Evolutionary conservation across 176 grass and related monocot species (phyloP).

Genomic region (Paspalum notatum): DNA sequence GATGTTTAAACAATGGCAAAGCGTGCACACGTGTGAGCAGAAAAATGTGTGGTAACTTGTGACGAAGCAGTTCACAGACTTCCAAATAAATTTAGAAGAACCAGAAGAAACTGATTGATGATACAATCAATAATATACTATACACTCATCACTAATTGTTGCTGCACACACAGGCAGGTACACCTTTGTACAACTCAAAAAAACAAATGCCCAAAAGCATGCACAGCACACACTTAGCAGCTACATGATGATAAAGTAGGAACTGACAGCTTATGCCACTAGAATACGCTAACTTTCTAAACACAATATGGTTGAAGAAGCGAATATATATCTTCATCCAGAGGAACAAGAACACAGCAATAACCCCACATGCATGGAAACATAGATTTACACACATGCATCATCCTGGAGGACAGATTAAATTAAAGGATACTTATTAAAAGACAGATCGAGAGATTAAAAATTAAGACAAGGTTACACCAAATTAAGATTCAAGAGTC

Average conservation of each 20-base stretch:
- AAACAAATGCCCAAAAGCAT: conserved; percentile 46
- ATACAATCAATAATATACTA: conserved; percentile 53
- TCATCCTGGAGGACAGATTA: conserved; percentile 40
- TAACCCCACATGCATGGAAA: conserved; percentile 11
- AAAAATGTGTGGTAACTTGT: conserved; percentile 58
- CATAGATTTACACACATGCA: conserved; percentile 29
- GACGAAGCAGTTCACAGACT: conserved; percentile 43
- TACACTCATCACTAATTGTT: conserved; percentile 39
- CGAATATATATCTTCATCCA: conserved; percentile 50
- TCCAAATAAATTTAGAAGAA: conserved; percentile 38
- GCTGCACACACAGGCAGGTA: conserved; percentile 44
- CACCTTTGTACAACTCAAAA: conserved; percentile 55
- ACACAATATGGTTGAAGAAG: conserved; percentile 41
- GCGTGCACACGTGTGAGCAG: conserved; percentile 64
- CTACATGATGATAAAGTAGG: conserved; percentile 53
- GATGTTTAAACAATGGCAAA: conserved; percentile 63
- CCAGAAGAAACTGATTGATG: conserved; percentile 35
- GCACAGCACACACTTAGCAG: conserved; percentile 13
- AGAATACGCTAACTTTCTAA: conserved; percentile 42
- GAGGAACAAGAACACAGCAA: conserved; percentile 50
- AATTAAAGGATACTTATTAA: conserved; percentile 42
- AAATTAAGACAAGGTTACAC: conserved; percentile 57
- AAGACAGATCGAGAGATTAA: conserved; percentile 41
- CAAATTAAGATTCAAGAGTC: conserved; percentile 52
- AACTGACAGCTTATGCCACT: conserved; percentile 62